Conservation (phyloP, 495 filamentous ascomycete genomes). For the Tuber calosporum region DNA sequence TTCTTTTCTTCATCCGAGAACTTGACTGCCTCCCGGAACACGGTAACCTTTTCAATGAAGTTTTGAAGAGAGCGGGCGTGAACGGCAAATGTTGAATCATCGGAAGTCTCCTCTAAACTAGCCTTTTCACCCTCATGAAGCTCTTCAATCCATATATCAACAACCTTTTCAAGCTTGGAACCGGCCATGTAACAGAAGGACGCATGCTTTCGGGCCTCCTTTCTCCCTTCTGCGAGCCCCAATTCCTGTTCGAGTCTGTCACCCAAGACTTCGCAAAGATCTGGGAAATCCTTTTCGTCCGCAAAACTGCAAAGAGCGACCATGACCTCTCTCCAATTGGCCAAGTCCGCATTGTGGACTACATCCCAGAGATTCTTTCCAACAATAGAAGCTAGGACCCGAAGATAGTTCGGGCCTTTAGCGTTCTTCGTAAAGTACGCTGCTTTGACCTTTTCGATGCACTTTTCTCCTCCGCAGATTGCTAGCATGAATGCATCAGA, state of each 20-base stretch:
- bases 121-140: slow-evolving; percentile 72
- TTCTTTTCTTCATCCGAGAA: slow-evolving; percentile 72
- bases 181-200: slow-evolving; percentile 93
- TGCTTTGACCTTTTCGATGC: slow-evolving; percentile 87
- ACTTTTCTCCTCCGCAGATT: slow-evolving; percentile 87
- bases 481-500: slow-evolving; percentile 98
- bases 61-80: slow-evolving; percentile 82
- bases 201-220: slow-evolving; percentile 68
- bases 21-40: slow-evolving; percentile 90
- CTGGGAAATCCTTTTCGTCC: slow-evolving; percentile 79
- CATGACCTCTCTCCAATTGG: slow-evolving; percentile 96
- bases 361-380: slow-evolving; percentile 98
- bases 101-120: slow-evolving; percentile 57
- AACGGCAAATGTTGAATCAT: slow-evolving; percentile 79
- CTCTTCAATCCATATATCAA: slow-evolving; percentile 85
- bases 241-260: slow-evolving; percentile 76
- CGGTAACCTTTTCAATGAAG: slow-evolving; percentile 96
- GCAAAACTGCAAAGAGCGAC: slow-evolving; percentile 91
- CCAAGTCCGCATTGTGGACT: slow-evolving; percentile 86
- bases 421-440: slow-evolving; percentile 80
- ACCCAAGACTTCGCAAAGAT: slow-evolving; percentile 92
- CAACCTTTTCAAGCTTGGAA: slow-evolving; percentile 94
- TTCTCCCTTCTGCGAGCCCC: slow-evolving; percentile 45
- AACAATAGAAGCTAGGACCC: slow-evolving; percentile 82
- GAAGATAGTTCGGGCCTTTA: slow-evolving; percentile 80